Conservation (phyloP, 2,329 filamentous ascomycete species). For the Colletotrichum lini region DNA sequence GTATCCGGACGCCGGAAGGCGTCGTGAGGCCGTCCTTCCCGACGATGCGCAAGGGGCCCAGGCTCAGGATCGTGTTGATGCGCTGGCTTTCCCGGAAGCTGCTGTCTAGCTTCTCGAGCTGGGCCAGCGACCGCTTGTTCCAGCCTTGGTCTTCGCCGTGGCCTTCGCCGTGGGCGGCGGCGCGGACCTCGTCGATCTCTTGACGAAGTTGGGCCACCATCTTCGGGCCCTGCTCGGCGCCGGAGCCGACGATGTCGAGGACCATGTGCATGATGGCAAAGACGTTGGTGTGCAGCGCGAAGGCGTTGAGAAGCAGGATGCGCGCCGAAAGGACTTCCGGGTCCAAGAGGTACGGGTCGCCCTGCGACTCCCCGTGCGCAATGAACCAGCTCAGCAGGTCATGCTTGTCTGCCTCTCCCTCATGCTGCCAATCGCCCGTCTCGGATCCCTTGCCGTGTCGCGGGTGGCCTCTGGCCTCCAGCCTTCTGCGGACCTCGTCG, state of each 20-base stretch:
- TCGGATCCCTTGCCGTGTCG: not conserved
- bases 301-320: constrained; percentile 42
- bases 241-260: constrained; percentile 43
- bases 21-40: constrained; percentile 49
- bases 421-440: not conserved
- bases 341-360: constrained; percentile 47
- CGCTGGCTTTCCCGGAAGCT: constrained; percentile 58
- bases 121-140: constrained; percentile 52
- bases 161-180: constrained; percentile 48
- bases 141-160: constrained; percentile 47
- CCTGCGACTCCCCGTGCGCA: constrained; percentile 24
- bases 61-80: constrained; percentile 50
- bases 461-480: not conserved
- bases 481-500: constrained; percentile 11
- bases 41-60: constrained; percentile 48
- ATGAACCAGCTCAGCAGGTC: not conserved
- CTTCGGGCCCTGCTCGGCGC: not conserved
- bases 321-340: constrained; percentile 47
- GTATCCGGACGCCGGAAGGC: constrained; percentile 52
- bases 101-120: constrained; percentile 57
- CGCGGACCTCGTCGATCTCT: constrained; percentile 59
- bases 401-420: not conserved
- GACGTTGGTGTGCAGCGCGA: constrained; percentile 54
- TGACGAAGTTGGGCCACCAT: constrained; percentile 58
- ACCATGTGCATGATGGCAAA: constrained; percentile 55